Percentiles rank a stretch among this genome's conserved stretches.
Conservation (phyloP, 352 stramenopile species). For the Thraustotheca clavata region DNA sequence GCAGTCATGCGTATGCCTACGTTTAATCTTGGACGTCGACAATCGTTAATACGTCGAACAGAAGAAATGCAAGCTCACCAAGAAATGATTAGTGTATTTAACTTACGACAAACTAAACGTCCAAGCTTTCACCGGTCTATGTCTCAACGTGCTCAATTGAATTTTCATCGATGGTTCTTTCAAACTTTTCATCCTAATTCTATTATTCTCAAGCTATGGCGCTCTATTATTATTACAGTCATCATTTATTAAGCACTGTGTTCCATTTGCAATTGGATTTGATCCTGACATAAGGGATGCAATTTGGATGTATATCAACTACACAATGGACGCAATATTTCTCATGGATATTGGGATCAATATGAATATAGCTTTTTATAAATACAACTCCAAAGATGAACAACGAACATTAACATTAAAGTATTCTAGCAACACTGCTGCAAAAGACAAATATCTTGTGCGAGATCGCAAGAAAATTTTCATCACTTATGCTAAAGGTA, state of each 20-base stretch:
- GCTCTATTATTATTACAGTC: conserved; percentile 23
- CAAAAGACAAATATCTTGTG: conserved; percentile 30
- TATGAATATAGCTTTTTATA: conserved; percentile 28
- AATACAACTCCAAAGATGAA: conserved; percentile 5
- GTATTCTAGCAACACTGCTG: conserved; percentile 27
- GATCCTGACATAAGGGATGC: neutral
- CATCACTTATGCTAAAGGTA: conserved; percentile 28
- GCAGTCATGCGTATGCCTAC: too few species aligned
- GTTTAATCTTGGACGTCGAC: neutral
- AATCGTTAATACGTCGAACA: neutral
- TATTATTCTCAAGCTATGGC: conserved; percentile 24
- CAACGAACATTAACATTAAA: conserved; percentile 8
- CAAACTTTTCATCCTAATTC: conserved; percentile 22
- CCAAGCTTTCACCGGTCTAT: neutral
- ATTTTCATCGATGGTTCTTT: neutral
- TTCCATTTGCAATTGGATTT: conserved; percentile 37
- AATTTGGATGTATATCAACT: conserved; percentile 15
- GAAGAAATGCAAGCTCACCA: conserved; percentile 1
- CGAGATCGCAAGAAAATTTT: conserved; percentile 31
- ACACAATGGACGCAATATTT: conserved; percentile 28
- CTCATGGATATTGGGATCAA: conserved; percentile 30
- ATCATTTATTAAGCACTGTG: conserved; percentile 30
- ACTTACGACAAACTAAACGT: neutral
- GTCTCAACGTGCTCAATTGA: neutral
- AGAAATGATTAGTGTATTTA: conserved; percentile 4